Conservation (phyloP, 805 yeast species). For the Candida multigemmis region DNA sequence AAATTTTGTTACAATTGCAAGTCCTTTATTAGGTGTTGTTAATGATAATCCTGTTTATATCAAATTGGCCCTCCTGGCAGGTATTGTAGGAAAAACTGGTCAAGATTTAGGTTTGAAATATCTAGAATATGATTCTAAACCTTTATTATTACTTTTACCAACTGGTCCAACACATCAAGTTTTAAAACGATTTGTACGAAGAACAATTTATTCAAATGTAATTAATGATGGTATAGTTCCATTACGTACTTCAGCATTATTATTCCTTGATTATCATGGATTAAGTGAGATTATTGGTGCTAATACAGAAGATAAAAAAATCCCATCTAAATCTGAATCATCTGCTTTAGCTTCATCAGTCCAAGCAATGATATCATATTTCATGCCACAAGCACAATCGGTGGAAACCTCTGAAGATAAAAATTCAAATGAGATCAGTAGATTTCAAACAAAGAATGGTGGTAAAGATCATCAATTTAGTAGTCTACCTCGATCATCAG, state of each 20-base stretch:
- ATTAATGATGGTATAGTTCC: slow-evolving; percentile 96
- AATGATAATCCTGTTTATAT: slow-evolving; percentile 84
- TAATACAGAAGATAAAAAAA: slow-evolving; percentile 5
- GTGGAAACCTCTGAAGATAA: slow-evolving; percentile 2
- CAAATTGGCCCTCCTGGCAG: slow-evolving; percentile 75
- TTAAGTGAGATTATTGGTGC: slow-evolving; percentile 10
- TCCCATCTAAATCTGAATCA: slow-evolving; percentile 3
- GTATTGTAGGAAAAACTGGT: slow-evolving; percentile 89
- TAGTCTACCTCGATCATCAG: slow-evolving; percentile 55
- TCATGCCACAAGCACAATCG: slow-evolving; percentile 32
- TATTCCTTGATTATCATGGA: slow-evolving; percentile 82
- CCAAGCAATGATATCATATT: slow-evolving; percentile 29
- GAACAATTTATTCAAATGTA: slow-evolving; percentile 86
- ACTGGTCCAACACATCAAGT: slow-evolving; percentile 62
- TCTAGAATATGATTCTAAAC: slow-evolving; percentile 37
- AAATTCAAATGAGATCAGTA: slow-evolving; percentile 3
- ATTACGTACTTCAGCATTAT: slow-evolving; percentile 74
- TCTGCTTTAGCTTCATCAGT: slow-evolving; percentile 15
- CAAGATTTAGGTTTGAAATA: slow-evolving; percentile 70
- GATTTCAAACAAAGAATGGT: slow-evolving; percentile 9
- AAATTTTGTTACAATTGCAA: slow-evolving; percentile 75
- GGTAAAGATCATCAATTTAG: slow-evolving; percentile 8
- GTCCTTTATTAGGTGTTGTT: slow-evolving; percentile 82
- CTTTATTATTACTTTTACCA: slow-evolving; percentile 69
- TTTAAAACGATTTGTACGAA: slow-evolving; percentile 51